These are phyloP conservation scores for Aspergillus flavus DNA, from an alignment of 2,329 filamentous ascomycete genomes.

Conservation along the genomic window DNA sequence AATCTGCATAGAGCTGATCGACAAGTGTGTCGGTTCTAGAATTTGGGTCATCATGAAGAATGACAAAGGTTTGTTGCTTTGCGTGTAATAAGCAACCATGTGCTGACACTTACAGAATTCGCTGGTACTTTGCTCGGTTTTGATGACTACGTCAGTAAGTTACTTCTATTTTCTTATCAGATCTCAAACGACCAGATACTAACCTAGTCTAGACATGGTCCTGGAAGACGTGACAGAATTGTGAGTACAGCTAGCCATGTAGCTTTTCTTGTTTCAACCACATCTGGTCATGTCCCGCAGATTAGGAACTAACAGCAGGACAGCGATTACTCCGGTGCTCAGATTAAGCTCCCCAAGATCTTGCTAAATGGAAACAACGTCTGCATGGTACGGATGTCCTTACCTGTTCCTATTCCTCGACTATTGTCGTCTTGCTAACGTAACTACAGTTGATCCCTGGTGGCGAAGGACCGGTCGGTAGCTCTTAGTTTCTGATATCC, in stretches of 20 bases:
- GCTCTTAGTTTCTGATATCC: constrained; percentile 27
- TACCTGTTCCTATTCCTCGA: background rate
- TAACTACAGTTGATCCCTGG: constrained; percentile 70
- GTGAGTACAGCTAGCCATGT: constrained; percentile 54
- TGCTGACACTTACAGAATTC: constrained; percentile 68
- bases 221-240: constrained; percentile 96
- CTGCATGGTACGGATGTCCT: constrained; percentile 76
- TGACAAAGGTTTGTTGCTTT: constrained; percentile 74
- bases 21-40: constrained; percentile 95
- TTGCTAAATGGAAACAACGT: constrained; percentile 97
- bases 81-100: background rate
- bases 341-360: constrained; percentile 90
- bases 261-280: background rate
- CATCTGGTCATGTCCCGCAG: background rate
- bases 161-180: constrained; percentile 12
- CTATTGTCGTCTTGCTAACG: background rate
- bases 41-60: constrained; percentile 99
- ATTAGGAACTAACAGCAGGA: constrained; percentile 19
- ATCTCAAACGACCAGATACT: constrained; percentile 22
- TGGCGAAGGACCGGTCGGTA: constrained; percentile 66
- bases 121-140: constrained; percentile 92
- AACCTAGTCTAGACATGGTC: constrained; percentile 77
- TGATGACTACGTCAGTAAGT: constrained; percentile 99
- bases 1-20: constrained; percentile 77
- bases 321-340: constrained; percentile 87